Evolutionary conservation across 192 early-diverging fungal genomes (phyloP).

Genomic region (Linnemannia schmuckeri): DNA sequence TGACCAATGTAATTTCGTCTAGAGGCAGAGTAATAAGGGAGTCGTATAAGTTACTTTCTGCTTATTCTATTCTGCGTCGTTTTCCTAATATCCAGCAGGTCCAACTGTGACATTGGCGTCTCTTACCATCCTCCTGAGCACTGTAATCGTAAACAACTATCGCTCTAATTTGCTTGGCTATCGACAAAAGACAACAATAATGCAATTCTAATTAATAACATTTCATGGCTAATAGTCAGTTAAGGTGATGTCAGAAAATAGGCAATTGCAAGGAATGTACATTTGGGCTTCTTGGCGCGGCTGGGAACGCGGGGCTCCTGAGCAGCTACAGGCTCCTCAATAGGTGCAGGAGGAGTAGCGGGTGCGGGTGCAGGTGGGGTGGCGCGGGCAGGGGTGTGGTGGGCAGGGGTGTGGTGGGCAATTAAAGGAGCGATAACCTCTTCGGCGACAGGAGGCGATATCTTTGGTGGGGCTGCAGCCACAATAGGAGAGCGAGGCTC

Average conservation of each 20-base stretch:
- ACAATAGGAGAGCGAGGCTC: slow-evolving; percentile 39
- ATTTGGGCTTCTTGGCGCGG: slow-evolving; percentile 52
- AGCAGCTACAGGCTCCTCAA: slow-evolving; percentile 18
- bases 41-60: not conserved
- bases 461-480: slow-evolving; percentile 19
- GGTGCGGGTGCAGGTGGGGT: not conserved
- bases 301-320: slow-evolving; percentile 44
- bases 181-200: not conserved
- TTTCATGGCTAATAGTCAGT: not conserved
- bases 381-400: slow-evolving; percentile 2
- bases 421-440: slow-evolving; percentile 26
- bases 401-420: slow-evolving; percentile 16
- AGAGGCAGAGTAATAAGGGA: not conserved
- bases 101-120: not conserved
- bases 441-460: slow-evolving; percentile 31
- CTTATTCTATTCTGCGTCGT: no score
- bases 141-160: slow-evolving; percentile 64
- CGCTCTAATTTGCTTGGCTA: slow-evolving; percentile 56
- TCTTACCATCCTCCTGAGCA: slow-evolving; percentile 61
- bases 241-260: not conserved
- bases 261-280: not conserved
- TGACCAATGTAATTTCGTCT: slow-evolving; percentile 64
- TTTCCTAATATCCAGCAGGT: not conserved
- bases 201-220: not conserved
- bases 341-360: not conserved